phyloP scores from a whole-genome alignment of 2,329 filamentous ascomycete genomes.

The Fusarium gaditjirri region DNA sequence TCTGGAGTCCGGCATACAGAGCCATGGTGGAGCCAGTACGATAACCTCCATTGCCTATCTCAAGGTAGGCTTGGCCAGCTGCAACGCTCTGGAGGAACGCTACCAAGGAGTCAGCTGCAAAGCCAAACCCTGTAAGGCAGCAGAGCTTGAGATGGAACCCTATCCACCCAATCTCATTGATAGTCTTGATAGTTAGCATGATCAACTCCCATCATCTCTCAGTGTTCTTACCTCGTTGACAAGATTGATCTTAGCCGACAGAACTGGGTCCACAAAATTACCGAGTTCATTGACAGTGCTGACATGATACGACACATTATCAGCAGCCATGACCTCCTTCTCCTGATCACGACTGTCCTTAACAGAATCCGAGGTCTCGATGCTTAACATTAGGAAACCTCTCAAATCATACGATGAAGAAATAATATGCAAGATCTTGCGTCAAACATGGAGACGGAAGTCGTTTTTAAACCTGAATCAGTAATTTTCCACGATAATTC shows the following conservation, averaged over 20 bases:
- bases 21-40: background rate
- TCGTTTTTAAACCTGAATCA: background rate
- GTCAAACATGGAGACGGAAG: background rate
- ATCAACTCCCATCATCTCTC: fast-evolving
- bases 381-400: background rate
- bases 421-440: background rate
- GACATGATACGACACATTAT: background rate
- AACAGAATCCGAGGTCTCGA: background rate
- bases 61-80: background rate
- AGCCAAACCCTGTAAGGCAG: background rate
- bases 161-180: background rate
- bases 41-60: background rate
- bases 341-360: background rate
- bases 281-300: background rate
- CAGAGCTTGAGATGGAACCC: background rate
- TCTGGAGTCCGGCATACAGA: background rate
- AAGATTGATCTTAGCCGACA: background rate
- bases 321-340: background rate
- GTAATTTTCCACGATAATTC: background rate
- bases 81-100: background rate
- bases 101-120: background rate
- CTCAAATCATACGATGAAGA: background rate
- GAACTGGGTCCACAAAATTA: background rate
- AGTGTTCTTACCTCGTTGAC: background rate
- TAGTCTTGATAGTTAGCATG: background rate